Evolutionary conservation across 2,329 filamentous ascomycete genomes (phyloP), one percentile per base, ranked within the genome.

Genomic region (Magnaporthiopsis rhizophila): DNA sequence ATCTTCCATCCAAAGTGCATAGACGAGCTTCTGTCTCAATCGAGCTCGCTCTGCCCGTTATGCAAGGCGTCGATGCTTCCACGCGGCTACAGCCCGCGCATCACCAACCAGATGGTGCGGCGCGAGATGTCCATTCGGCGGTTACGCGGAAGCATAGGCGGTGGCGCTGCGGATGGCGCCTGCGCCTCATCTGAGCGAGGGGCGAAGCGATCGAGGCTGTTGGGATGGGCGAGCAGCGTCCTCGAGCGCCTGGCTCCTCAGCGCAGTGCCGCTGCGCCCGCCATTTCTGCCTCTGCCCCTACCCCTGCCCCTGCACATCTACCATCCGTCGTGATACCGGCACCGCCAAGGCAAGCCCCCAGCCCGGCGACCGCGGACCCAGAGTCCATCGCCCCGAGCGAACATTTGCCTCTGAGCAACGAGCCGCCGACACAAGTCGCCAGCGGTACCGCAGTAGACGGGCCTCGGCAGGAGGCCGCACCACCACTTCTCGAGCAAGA

Each of bases 1-100:
- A 94, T 98, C 65, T 99, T 93, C 75, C 94, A 99, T 69, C 89
- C 91, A 0, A 89, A 90, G 68, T 99, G 95, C 72, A 93, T 98
- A 68, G 93, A 98, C 72, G 84, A 88, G 28, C 97, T 95, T 70
- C 80, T 98, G 15, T 81, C 83, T 58, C 82, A 87, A 64, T 89
- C 89, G 72, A 96, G 90, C 72, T 96, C 91, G 24, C 81, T 97
- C 2, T 99, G 95, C 71, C 94, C 95, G 0, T 80, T 96, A 69
- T 99, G 95, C 80, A 97, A 97, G 74, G 85, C 88, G 66, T 90
- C 85, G 62, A 91, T 93, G 71, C 77, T 97, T 0, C 92, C 93
- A 8, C 71, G 74, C 69, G 78, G 91, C 0, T 85, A 85, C 70
- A 87, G 86, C 64, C 87, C 89, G 0, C 81, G 81, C 24, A 87